Base-by-base conservation (phyloP, 164 flowering plant species). In the Annona cherimola region DNA sequence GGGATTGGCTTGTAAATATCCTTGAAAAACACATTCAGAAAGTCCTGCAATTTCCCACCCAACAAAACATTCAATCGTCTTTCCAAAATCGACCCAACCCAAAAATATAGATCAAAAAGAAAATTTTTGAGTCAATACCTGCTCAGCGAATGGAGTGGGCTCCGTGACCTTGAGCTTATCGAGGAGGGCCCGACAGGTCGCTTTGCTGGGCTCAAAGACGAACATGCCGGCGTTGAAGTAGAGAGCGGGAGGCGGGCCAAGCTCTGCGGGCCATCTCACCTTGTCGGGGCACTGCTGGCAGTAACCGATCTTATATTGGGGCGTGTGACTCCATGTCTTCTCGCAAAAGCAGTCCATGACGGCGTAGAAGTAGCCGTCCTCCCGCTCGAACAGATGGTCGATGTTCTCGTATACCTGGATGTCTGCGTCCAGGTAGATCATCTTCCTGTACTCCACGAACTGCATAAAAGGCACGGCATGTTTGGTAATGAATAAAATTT, bases 151-250 rank as follows among this genome's bases (percentile, higher is more conserved):
- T 11, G 83, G 74, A 12, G 91, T 87, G 18, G 92, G 82, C 67
- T 87, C 72, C 40, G 90, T 78, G 78, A 76, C 42, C 46, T 77
- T 62, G 69, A 87, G 71, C 4, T 84, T 76, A 12, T 73, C 75
- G 60, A 92, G 63, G 71, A 92, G 88, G 50, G 80, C 71, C 39
- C 75, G 45, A 76, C 83, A 90, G n/a, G 88, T 86, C 4, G 79
- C 14, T 35, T 80, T 74, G 42, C 74, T 80, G 14, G 97, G 91
- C 81, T 90, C 84, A 42, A 20, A 90, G 6, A 89, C 84, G 68
- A 85, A 85, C 89, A 90, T 84, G 73, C 93, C 94, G 4, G 92
- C 95, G 71, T 90, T 92, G 86, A 89, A 89, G 81, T 89, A 92
- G 5, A 81, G 83, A 0, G 92, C 60, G 0, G 92, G 97, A 0